Evolutionary conservation across 768 basidiomycete genomes (phyloP).

Genomic region (Mycena epipterygia): DNA sequence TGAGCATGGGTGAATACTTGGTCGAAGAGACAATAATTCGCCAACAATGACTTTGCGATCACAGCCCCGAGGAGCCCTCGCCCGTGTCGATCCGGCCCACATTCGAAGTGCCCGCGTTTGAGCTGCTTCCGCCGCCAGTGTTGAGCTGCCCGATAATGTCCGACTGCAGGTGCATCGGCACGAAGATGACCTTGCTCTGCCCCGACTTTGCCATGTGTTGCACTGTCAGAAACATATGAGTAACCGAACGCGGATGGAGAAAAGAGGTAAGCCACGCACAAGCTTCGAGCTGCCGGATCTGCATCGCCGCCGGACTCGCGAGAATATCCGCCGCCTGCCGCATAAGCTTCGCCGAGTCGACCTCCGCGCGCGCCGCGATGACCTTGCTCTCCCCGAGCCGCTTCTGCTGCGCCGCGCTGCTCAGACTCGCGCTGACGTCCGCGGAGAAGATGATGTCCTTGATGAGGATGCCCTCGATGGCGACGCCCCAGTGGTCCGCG

Average conservation of each 20-base stretch:
- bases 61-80: conserved; percentile 13
- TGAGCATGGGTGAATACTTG: no score
- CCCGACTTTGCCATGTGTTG: conserved; percentile 95
- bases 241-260: conserved; percentile 6
- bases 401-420: conserved; percentile 97
- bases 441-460: conserved; percentile 94
- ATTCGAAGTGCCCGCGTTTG: neutral
- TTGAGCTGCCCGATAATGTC: conserved; percentile 70
- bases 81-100: neutral
- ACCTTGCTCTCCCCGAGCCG: conserved; percentile 97
- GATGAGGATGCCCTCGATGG: conserved; percentile 96
- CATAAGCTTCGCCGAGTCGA: conserved; percentile 96
- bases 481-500: conserved; percentile 96
- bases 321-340: conserved; percentile 96
- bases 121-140: neutral
- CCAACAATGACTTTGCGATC: no score
- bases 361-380: conserved; percentile 95
- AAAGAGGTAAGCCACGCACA: conserved; percentile 40
- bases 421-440: conserved; percentile 92
- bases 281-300: conserved; percentile 96
- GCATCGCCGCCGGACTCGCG: conserved; percentile 96
- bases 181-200: conserved; percentile 94
- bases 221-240: conserved; percentile 53
- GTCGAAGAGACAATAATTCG: no score
- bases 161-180: conserved; percentile 91